A percentile compares a stretch with the other conserved stretches of the same genome.
Evolutionary conservation across 768 basidiomycete genomes (phyloP).

Genomic region (Symmetrospora coprosmae): DNA sequence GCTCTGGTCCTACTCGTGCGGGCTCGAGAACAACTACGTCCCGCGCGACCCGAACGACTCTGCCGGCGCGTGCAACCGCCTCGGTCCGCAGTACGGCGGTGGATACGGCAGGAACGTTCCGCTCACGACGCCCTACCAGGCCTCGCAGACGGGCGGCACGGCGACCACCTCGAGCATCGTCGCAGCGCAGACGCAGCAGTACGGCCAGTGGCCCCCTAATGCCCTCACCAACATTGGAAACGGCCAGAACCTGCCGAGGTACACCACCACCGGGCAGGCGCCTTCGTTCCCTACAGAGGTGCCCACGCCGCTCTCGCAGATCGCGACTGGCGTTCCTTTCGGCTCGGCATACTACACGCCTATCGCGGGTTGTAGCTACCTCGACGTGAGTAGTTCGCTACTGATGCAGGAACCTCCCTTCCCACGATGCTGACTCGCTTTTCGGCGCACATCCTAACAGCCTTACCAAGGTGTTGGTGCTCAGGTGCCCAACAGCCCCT

Average conservation of each 20-base stretch:
- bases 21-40: constrained; percentile 14
- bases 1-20: constrained; percentile 18
- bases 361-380: constrained; percentile 20
- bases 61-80: background rate
- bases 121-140: background rate
- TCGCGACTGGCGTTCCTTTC: background rate
- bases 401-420: background rate
- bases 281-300: constrained; percentile 1
- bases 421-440: background rate
- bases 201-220: constrained; percentile 7
- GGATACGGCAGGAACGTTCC: background rate
- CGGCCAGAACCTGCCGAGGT: background rate
- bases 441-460: too few relatives aligned
- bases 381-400: background rate
- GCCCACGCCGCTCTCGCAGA: background rate
- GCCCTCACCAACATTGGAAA: constrained; percentile 7
- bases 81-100: background rate
- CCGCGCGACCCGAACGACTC: background rate
- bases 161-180: background rate
- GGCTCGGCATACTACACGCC: constrained; percentile 10
- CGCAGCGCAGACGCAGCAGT: background rate
- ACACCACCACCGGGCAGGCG: constrained; percentile 5
- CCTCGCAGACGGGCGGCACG: constrained; percentile 6
- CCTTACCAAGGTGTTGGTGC: constrained; percentile 12
- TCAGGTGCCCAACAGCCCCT: background rate